Evolutionary conservation across 768 basidiomycete species (phyloP), one percentile per base, ranked within the genome.

Genomic region (Rhodosporidiobolus odoratus): DNA sequence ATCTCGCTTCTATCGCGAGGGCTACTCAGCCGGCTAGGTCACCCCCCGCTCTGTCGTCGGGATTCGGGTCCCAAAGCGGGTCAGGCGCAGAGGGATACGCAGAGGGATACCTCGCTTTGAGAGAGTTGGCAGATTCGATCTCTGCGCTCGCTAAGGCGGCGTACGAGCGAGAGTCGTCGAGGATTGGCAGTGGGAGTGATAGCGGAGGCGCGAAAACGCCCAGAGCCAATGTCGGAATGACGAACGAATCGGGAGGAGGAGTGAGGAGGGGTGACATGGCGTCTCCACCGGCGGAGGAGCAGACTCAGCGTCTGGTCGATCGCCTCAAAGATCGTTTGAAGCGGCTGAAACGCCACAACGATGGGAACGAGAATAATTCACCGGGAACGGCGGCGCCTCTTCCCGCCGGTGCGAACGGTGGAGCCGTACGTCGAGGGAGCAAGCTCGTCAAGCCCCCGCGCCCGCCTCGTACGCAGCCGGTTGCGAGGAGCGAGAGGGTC

Each of bases 1-100:
- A 73, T 59, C 65, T 73, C 56, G 67, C 72, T 2, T 58, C 57
- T 23, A 73, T 73, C 61, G 72, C 72, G 25, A 67, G 65, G 16
- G 68, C 72, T 3, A 73, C 72, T 5, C 64, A 63, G 37, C 72
- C 72, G 0, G 47, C 64, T 32, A 23, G 32, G 2, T 35, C 32
- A 0, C 23, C 47, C 4, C 47, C 34, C 56, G 21, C 21, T 57
- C 19, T 10, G 10, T 25, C 58, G 2, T 59, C 41, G 48, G 4
- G 16, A 40, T 3, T 15, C 27, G 23, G 48, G 10, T 25, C 23
- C 48, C 12, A 50, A 43, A 43, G 43, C 43, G 13, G 21, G 32
- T n/a, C 62, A 23, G 40, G 45, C 35, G 60, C 59, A 25, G 40
- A n/a, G 38, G 12, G 50, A 8, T 21, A 34, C 34, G 43, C 52